Percentiles rank a stretch among this genome's conserved stretches.
Conservation (phyloP, 495 filamentous ascomycete species). For the Aspergillus nidulans region DNA sequence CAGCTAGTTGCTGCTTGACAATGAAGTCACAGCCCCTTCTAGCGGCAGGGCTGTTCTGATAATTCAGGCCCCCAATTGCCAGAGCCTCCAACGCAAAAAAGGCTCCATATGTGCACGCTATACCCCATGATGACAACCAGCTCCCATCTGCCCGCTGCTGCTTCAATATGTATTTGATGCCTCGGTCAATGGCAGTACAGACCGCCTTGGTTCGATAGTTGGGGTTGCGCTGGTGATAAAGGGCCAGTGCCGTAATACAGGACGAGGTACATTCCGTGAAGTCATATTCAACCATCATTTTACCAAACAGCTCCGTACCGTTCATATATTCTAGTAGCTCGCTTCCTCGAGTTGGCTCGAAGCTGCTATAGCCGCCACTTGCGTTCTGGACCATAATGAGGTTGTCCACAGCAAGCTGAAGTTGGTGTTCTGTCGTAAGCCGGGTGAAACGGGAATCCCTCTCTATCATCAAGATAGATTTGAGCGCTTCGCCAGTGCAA, state of each 20-base stretch:
- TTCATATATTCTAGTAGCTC: constrained; percentile 18
- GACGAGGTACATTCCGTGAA: constrained; percentile 21
- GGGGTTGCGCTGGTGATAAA: constrained; percentile 9
- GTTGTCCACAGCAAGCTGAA: constrained; percentile 13
- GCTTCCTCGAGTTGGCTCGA: constrained; percentile 14
- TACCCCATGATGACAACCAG: constrained; percentile 20
- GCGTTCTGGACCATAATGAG: constrained; percentile 11
- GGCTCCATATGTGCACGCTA: constrained; percentile 20
- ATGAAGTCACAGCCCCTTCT: constrained; percentile 18
- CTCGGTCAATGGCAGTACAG: constrained; percentile 5
- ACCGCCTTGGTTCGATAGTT: constrained; percentile 16
- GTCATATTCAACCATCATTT: constrained; percentile 20
- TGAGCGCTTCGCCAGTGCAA: constrained; percentile 9
- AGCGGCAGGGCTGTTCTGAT: constrained; percentile 6
- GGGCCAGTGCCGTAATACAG: constrained; percentile 12
- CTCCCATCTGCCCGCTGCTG: constrained; percentile 16
- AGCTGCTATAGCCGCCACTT: constrained; percentile 16
- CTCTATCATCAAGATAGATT: constrained; percentile 8
- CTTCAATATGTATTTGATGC: constrained; percentile 9
- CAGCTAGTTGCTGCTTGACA: constrained; percentile 14
- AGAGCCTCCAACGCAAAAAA: constrained; percentile 21
- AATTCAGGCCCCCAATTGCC: constrained; percentile 12
- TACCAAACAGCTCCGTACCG: constrained; percentile 16
- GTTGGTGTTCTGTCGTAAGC: not conserved
- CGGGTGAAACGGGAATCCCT: not conserved